Conservation (phyloP, 2,329 filamentous ascomycete genomes). For the Fusarium albosuccineum region DNA sequence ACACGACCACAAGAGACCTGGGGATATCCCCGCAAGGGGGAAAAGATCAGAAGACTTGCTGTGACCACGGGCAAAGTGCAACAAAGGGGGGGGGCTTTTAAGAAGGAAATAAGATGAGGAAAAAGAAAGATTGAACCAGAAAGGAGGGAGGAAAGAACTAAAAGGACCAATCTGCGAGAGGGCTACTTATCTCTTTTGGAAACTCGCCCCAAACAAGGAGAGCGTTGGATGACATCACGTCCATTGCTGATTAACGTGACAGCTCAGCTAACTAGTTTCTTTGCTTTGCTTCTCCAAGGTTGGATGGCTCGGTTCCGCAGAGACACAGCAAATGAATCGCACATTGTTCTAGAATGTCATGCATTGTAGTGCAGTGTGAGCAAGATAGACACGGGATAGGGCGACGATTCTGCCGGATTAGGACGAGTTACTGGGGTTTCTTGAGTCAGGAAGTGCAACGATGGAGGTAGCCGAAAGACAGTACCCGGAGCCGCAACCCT, state of each 20-base stretch:
- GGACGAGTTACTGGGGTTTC: slow-evolving; percentile 10
- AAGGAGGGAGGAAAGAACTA: slow-evolving; percentile 18
- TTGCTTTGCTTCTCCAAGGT: background rate
- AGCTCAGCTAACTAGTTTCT: slow-evolving; percentile 3
- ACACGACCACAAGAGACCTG: slow-evolving; percentile 39
- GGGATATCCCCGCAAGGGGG: slow-evolving; percentile 35
- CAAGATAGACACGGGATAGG: slow-evolving; percentile 11
- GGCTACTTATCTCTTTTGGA: slow-evolving; percentile 2
- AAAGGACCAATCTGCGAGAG: slow-evolving; percentile 16
- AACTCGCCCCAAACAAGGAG: slow-evolving; percentile 7
- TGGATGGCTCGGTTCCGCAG: slow-evolving; percentile 1
- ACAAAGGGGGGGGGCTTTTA: slow-evolving; percentile 28
- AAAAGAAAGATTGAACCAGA: slow-evolving; percentile 16
- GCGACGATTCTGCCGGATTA: slow-evolving; percentile 32
- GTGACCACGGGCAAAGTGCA: slow-evolving; percentile 7
- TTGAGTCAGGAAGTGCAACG: slow-evolving; percentile 28
- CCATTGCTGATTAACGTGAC: slow-evolving; percentile 19
- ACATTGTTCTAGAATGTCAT: slow-evolving; percentile 36
- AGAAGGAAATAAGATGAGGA: slow-evolving; percentile 9
- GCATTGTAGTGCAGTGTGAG: slow-evolving; percentile 5
- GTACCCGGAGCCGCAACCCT: slow-evolving; percentile 33
- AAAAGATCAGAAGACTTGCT: slow-evolving; percentile 43
- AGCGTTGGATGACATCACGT: background rate
- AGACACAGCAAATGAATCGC: slow-evolving; percentile 21
- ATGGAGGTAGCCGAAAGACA: slow-evolving; percentile 13